These are phyloP conservation scores for Phaseolus lunatus DNA, from an alignment of 306 rosid genomes.

Conservation along the genomic window DNA sequence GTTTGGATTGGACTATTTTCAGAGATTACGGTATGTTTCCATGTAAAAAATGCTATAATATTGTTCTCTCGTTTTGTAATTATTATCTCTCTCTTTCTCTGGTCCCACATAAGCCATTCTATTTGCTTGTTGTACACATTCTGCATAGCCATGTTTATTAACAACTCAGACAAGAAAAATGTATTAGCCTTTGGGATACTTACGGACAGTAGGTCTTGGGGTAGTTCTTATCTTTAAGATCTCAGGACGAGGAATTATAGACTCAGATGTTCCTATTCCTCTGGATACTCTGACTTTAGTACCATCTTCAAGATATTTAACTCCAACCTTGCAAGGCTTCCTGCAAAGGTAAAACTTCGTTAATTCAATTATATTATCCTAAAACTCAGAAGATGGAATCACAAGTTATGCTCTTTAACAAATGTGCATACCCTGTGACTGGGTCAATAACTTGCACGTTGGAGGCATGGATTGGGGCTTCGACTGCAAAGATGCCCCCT, in stretches of 20 bases:
- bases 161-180: slow-evolving; percentile 27
- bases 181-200: slow-evolving; percentile 38
- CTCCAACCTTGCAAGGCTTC: slow-evolving; percentile 86
- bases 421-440: slow-evolving; percentile 68
- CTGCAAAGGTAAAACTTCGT: slow-evolving; percentile 53
- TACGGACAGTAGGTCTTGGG: slow-evolving; percentile 86
- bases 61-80: neutral
- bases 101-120: neutral
- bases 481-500: slow-evolving; percentile 93
- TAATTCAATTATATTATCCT: slow-evolving; percentile 6
- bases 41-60: neutral
- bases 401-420: slow-evolving; percentile 1
- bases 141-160: neutral
- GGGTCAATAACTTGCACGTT: slow-evolving; percentile 91
- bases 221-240: slow-evolving; percentile 86
- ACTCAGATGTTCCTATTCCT: slow-evolving; percentile 82
- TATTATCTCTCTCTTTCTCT: neutral
- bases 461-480: slow-evolving; percentile 93
- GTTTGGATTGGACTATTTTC: neutral
- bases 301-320: slow-evolving; percentile 92
- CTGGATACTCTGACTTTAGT: slow-evolving; percentile 87
- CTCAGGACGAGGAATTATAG: slow-evolving; percentile 92
- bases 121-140: neutral
- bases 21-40: neutral
- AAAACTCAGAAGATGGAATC: slow-evolving; percentile 26